Conservation (phyloP, 257 asterid genomes). For the Solanum neorickii region DNA sequence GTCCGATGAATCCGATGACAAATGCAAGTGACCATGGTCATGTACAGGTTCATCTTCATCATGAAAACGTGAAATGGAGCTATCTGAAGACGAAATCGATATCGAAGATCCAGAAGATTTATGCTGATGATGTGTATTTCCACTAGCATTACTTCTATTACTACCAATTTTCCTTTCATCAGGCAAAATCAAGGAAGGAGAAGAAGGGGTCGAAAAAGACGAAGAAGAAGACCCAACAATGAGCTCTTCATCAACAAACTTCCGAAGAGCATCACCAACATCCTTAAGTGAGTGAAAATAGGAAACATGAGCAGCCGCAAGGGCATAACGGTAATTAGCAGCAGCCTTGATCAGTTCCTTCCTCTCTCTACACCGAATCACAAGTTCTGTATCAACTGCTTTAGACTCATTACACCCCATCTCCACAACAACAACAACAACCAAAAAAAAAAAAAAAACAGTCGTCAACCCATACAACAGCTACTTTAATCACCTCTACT, state of each 20-base stretch:
- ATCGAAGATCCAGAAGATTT: conserved; percentile 4
- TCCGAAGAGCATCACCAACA: conserved; percentile 87
- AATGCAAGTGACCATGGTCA: conserved; percentile 40
- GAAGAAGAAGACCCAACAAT: conserved; percentile 30
- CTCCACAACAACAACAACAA: background rate
- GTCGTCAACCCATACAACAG: background rate
- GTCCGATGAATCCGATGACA: conserved; percentile 38
- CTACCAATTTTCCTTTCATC: background rate
- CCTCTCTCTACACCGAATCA: conserved; percentile 78
- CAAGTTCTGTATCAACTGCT: conserved; percentile 60
- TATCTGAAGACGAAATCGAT: background rate
- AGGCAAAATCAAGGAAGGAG: conserved; percentile 61
- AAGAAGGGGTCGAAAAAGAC: conserved; percentile 47
- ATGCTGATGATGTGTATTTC: background rate
- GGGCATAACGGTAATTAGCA: conserved; percentile 79
- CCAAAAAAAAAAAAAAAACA: background rate
- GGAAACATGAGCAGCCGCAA: conserved; percentile 86
- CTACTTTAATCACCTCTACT: background rate
- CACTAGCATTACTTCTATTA: background rate
- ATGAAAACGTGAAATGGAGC: background rate
- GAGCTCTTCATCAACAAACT: conserved; percentile 86
- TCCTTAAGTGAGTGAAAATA: conserved; percentile 69
- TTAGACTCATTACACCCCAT: conserved; percentile 92
- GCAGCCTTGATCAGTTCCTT: conserved; percentile 69
- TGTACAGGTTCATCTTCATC: conserved; percentile 25